Evolutionary conservation across 2,329 filamentous ascomycete species (phyloP), one percentile per base, ranked within the genome.

Genomic region (Xylaria digitata): DNA sequence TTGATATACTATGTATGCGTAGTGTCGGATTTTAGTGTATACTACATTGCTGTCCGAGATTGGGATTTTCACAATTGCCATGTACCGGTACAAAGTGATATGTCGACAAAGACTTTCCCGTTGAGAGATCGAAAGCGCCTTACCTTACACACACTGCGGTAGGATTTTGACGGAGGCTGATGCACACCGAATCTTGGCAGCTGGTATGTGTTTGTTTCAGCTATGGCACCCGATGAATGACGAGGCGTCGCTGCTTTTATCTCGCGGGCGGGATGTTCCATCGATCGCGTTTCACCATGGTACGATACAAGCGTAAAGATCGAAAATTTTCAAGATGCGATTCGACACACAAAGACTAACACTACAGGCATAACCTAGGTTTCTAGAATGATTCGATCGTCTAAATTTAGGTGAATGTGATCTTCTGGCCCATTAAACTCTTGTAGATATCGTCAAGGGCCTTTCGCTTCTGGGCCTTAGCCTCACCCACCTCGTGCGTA

Each of bases 401-500:
- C 48, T 19, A 53, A 52, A 34, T 49, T 68, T 57, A 71, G 6
- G 64, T 67, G 73, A 91, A 93, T 0, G 88, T 92, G 58, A 94
- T 86, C 69, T 89, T 88, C 75, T 86, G 87, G 40, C 87, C 89
- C 78, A 93, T 92, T 73, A 97, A 81, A 63, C 90, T 92, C 70
- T 86, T 87, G 73, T 93, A 96, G 5, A 96, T 90, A 74, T 94
- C 89, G 57, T 96, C 90, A 1, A 97, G 82, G 0, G 90, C 90
- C 75, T 93, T 90, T 49, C 93, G 85, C 81, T 97, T 97, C 70
- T 87, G 84, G 72, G 89, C 89, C 68, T 83, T 85, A 59, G 81
- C 80, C 68, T 84, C 86, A 0, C 77, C 78, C 26, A 77, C 78
- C 4, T 77, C 75, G 17, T 58, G 62, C 11, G 62, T 46, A 32